Evolutionary conservation across 805 yeast genomes (phyloP).

Genomic region (Maudiozyma barnettii): DNA sequence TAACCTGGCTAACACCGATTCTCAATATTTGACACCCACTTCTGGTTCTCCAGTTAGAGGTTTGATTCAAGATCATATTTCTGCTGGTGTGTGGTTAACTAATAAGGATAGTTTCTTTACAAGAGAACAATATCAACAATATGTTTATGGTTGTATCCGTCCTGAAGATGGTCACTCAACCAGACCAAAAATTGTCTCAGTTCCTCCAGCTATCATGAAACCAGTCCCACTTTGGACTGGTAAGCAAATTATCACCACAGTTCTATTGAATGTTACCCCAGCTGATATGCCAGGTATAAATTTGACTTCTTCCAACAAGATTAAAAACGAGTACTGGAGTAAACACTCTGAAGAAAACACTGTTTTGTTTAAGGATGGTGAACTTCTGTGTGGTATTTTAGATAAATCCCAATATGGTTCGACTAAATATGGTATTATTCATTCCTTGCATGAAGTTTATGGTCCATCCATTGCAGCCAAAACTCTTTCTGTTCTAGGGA

Average conservation of each 20-base stretch:
- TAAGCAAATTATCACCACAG: slow-evolving; percentile 91
- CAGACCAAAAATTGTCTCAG: slow-evolving; percentile 54
- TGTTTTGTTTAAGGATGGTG: slow-evolving; percentile 81
- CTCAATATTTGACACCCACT: slow-evolving; percentile 95
- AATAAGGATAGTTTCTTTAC: slow-evolving; percentile 86
- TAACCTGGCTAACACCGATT: slow-evolving; percentile 91
- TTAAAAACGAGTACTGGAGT: slow-evolving; percentile 95
- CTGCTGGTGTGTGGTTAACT: slow-evolving; percentile 98
- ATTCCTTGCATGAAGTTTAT: slow-evolving; percentile 90
- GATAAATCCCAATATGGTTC: slow-evolving; percentile 99
- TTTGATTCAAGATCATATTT: slow-evolving; percentile 95
- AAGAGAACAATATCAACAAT: slow-evolving; percentile 86
- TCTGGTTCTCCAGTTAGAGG: slow-evolving; percentile 98
- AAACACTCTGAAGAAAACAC: slow-evolving; percentile 72
- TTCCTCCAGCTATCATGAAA: slow-evolving; percentile 82
- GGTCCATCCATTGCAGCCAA: slow-evolving; percentile 88
- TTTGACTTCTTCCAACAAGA: slow-evolving; percentile 71
- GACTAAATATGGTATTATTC: slow-evolving; percentile 91
- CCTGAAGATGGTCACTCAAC: slow-evolving; percentile 96
- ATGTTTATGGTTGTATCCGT: slow-evolving; percentile 84
- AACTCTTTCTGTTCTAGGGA: slow-evolving; percentile 82
- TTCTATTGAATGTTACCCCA: slow-evolving; percentile 81
- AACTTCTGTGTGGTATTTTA: slow-evolving; percentile 79
- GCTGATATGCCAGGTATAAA: slow-evolving; percentile 84
- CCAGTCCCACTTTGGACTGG: slow-evolving; percentile 97